Percentiles rank a stretch among this genome's conserved stretches.
Conservation (phyloP, 768 basidiomycete genomes). For the Auriscalpium vulgare region DNA sequence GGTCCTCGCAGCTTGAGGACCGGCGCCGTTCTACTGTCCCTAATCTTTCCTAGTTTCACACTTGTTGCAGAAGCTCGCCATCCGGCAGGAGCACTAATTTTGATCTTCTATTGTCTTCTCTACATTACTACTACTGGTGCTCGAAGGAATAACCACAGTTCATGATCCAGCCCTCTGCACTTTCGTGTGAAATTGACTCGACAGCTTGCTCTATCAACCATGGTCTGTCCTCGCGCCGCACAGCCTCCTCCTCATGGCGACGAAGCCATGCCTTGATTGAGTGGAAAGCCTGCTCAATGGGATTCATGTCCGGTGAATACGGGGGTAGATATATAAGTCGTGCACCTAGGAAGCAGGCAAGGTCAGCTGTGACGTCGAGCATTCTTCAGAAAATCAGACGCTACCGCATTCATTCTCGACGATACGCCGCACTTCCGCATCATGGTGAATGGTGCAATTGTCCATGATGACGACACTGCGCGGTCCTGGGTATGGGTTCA, state of each 20-base stretch:
- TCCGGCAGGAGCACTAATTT: no score
- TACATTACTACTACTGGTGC: background rate
- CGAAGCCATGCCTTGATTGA: constrained; percentile 25
- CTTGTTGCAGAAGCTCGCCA: background rate
- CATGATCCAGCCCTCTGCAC: constrained; percentile 1
- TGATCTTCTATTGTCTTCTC: background rate
- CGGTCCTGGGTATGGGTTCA: constrained; percentile 28
- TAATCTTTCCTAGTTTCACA: background rate
- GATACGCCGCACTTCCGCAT: constrained; percentile 26
- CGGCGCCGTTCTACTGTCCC: background rate
- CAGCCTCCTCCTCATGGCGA: constrained; percentile 13
- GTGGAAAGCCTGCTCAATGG: constrained; percentile 28
- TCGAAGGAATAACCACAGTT: background rate
- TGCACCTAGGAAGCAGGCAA: background rate
- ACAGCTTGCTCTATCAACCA: constrained; percentile 11
- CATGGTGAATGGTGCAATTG: constrained; percentile 35
- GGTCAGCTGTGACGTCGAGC: background rate
- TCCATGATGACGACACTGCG: constrained; percentile 31
- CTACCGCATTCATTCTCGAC: constrained; percentile 18
- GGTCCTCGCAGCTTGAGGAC: constrained; percentile 8
- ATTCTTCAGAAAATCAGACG: background rate
- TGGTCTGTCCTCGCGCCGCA: constrained; percentile 2
- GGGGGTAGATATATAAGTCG: constrained; percentile 17
- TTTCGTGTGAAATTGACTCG: background rate
- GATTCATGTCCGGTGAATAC: constrained; percentile 30